Evolutionary conservation across 371 early-diverging fungal species (phyloP).

Genomic region (Capillidium rhysosporum): DNA sequence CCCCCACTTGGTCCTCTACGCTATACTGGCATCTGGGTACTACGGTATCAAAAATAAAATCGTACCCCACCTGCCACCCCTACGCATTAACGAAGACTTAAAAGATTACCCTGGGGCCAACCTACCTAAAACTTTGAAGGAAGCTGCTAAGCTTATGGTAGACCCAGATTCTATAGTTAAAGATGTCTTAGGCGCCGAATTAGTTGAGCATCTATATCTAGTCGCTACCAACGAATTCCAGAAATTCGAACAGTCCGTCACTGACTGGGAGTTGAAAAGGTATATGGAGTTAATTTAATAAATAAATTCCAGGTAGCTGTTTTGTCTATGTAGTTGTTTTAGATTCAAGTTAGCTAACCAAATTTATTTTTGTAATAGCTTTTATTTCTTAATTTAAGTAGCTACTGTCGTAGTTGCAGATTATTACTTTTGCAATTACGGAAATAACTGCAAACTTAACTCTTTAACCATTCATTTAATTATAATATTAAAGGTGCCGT

Average conservation of each 20-base stretch:
- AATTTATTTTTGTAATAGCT: too few relatives aligned
- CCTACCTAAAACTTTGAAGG: conserved; percentile 40
- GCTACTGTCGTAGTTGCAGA: too few relatives aligned
- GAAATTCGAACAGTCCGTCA: conserved; percentile 50
- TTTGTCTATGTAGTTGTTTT: too few relatives aligned
- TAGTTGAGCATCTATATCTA: conserved; percentile 55
- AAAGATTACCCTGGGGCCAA: conserved; percentile 14
- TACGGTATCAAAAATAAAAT: conserved; percentile 49
- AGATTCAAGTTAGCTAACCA: too few relatives aligned
- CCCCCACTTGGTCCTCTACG: conserved; percentile 53
- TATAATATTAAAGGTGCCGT: too few relatives aligned
- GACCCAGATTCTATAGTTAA: conserved; percentile 44
- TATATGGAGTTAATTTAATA: conserved; percentile 44
- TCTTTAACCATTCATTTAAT: too few relatives aligned
- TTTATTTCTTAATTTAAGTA: too few relatives aligned
- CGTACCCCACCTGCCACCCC: conserved; percentile 19
- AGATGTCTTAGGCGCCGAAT: conserved; percentile 48
- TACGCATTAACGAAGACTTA: conserved; percentile 6
- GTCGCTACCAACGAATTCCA: conserved; percentile 54
- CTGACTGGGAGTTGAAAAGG: conserved; percentile 51
- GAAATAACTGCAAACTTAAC: too few relatives aligned
- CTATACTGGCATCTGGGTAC: conserved; percentile 54
- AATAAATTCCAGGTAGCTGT: too few relatives aligned
- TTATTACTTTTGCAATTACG: too few relatives aligned
- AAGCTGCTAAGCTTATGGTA: conserved; percentile 41